Evolutionary conservation across 768 basidiomycete species (phyloP).

Genomic region (Macrolepiota dolichaula): DNA sequence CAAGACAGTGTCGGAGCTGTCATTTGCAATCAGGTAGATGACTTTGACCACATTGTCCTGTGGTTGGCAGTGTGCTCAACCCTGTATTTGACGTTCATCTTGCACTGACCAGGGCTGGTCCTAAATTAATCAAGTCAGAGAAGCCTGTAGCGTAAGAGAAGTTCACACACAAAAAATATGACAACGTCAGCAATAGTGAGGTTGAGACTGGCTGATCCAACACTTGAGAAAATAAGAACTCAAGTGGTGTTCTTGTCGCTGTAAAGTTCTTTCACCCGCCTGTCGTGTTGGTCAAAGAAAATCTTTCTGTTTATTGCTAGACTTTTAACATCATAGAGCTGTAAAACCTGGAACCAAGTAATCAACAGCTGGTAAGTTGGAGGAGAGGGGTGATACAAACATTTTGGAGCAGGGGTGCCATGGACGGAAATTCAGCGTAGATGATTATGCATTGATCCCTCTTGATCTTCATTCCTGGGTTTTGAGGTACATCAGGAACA

Average conservation of each 20-base stretch:
- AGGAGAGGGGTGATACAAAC: not conserved
- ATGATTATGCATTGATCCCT: not conserved
- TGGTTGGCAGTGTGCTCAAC: not conserved
- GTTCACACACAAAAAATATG: not conserved
- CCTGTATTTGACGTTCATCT: not conserved
- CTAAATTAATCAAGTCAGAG: not conserved
- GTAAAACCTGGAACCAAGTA: not conserved
- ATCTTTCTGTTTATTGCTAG: not conserved
- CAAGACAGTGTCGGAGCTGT: not conserved
- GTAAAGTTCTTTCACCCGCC: not conserved
- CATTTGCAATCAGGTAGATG: not conserved
- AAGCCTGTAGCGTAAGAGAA: not conserved
- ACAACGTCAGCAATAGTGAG: not conserved
- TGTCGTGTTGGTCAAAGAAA: not conserved
- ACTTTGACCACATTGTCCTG: not conserved
- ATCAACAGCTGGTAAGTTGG: not conserved
- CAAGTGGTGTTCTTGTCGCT: not conserved
- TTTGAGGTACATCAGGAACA: not conserved
- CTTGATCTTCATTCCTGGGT: not conserved
- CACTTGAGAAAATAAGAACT: not conserved
- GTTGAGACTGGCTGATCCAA: not conserved
- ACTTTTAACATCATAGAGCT: not conserved
- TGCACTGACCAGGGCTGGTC: not conserved
- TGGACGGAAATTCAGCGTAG: not conserved
- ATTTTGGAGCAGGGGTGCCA: not conserved